Evolutionary conservation across 768 basidiomycete genomes (phyloP).

Genomic region (Psilocybe cyanescens): DNA sequence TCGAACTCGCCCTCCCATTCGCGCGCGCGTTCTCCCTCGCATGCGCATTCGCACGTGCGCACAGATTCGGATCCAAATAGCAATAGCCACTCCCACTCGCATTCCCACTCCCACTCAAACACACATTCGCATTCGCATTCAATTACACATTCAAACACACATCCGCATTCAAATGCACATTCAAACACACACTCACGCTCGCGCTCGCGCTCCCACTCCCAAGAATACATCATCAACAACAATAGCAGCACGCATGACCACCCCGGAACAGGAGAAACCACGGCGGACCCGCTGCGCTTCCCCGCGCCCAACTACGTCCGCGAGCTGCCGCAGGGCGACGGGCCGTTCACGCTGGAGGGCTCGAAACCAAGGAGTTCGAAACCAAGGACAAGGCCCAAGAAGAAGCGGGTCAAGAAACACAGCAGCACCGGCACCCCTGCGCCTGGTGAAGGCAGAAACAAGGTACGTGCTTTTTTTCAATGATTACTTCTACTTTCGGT

Average conservation of each 20-base stretch:
- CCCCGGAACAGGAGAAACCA: background rate
- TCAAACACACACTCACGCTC: too few relatives aligned
- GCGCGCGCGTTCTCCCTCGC: background rate
- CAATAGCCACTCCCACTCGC: too few relatives aligned
- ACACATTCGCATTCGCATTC: too few relatives aligned
- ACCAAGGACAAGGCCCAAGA: background rate
- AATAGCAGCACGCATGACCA: too few relatives aligned
- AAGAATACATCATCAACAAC: too few relatives aligned
- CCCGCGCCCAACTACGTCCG: conserved; percentile 3
- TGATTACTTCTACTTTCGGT: background rate
- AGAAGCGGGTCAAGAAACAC: background rate
- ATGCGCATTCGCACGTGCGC: background rate
- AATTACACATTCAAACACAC: too few relatives aligned
- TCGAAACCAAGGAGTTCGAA: background rate
- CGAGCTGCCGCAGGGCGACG: background rate
- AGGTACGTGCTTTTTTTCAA: too few relatives aligned
- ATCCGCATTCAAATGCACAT: too few relatives aligned
- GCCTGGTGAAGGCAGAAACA: background rate
- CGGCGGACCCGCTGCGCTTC: background rate
- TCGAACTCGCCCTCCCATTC: background rate
- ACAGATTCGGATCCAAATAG: too few relatives aligned
- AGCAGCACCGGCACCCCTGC: too few relatives aligned
- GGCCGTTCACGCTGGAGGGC: background rate
- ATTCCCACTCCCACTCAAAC: too few relatives aligned
- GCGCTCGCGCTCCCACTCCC: too few relatives aligned